Base-by-base conservation (phyloP, 768 basidiomycete species). In the Termitomyces sp. region DNA sequence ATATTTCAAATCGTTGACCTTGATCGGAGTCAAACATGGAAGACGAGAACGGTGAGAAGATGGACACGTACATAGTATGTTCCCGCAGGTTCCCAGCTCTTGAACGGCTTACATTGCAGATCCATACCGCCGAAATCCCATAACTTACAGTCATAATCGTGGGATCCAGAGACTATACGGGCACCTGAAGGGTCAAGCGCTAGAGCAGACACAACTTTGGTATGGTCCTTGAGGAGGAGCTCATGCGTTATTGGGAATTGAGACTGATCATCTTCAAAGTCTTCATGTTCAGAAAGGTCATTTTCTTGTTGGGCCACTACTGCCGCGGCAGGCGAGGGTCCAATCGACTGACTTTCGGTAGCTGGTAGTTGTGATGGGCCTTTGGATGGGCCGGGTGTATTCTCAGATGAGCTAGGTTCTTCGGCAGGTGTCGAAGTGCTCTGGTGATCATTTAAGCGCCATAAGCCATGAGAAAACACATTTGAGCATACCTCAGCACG, bases 41-140 rank as follows among this genome's bases (percentile, higher is more conserved):
- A 12, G 31, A 50, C 8, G 12, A 34, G 47, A 43, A 61, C 11
- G 42, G 45, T 56, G 50, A 62, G 71, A 74, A 29, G 11, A 43
- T 11, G 12, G 1, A 10, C 31, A 76, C 82, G 60, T 65, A 96
- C 94, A 76, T 96, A 88, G 74, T 97, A 97, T 68, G 88, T 92
- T 64, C 92, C 94, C 61, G 91, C 88, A 63, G 95, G 92, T 72
- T 99, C 97, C 87, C 92, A 98, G 66, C 86, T 92, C 77, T 96
- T 92, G 84, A 99, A 98, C 15, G 97, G 96, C 74, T 93, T 93
- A 74, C 89, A 87, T 65, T 86, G 78, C 63, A 81, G 78, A 70
- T 92, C 91, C 97, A 99, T 99, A 15, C 97, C 97, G 67, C 96
- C 96, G 74, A 98, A 98, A 75, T 99, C 97, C 96, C 96, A 99